These are phyloP conservation scores for Aspergillus sp. DNA, from an alignment of 2,329 filamentous ascomycete genomes.

Conservation along the genomic window DNA sequence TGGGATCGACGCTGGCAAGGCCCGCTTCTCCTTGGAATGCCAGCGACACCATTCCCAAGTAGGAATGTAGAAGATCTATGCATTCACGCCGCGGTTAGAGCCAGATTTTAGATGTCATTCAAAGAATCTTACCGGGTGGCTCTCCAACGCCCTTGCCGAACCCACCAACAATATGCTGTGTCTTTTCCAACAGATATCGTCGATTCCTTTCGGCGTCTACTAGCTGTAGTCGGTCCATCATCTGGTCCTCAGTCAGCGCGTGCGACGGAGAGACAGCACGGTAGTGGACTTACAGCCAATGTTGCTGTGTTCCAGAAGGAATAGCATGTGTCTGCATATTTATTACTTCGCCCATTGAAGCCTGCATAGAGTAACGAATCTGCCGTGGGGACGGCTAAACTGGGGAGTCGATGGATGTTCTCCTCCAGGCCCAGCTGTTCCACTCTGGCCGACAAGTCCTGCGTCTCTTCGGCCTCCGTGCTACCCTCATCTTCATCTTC, in stretches of 20 bases:
- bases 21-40: conserved; percentile 68
- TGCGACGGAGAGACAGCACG: background rate
- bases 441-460: conserved; percentile 2
- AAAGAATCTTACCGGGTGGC: conserved; percentile 56
- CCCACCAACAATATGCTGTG: conserved; percentile 80
- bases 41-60: conserved; percentile 78
- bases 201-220: conserved; percentile 61
- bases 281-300: conserved; percentile 38
- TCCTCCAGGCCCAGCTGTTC: conserved; percentile 20
- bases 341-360: conserved; percentile 88
- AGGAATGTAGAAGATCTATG: conserved; percentile 78
- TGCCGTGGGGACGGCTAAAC: conserved; percentile 18
- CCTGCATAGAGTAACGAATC: conserved; percentile 58
- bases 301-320: conserved; percentile 84
- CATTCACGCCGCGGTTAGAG: background rate
- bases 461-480: conserved; percentile 12
- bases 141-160: conserved; percentile 71
- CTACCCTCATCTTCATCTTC: conserved; percentile 46
- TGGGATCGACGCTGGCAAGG: conserved; percentile 69
- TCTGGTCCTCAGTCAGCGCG: conserved; percentile 40
- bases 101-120: background rate
- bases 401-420: conserved; percentile 25
- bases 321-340: conserved; percentile 92
- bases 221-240: conserved; percentile 58
- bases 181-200: conserved; percentile 79